A percentile compares a stretch with the other conserved stretches of the same genome.
phyloP scores from a whole-genome alignment of 495 filamentous ascomycete species.

The Neurospora sublineolata region DNA sequence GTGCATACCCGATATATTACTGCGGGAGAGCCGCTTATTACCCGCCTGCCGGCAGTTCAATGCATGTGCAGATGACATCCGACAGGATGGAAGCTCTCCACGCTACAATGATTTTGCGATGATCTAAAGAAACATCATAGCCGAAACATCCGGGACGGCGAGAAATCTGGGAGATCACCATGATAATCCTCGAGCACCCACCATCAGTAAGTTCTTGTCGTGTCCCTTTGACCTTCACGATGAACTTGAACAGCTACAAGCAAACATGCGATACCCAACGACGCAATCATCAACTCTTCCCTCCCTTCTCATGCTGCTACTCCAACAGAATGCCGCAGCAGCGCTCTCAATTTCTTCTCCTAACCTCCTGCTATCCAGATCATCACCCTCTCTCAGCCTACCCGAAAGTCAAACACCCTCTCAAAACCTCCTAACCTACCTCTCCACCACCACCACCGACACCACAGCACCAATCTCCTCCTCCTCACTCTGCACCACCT shows the following conservation, averaged over 20 bases:
- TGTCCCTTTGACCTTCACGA: background rate
- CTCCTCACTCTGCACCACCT: background rate
- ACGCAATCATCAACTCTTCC: background rate
- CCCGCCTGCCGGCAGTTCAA: background rate
- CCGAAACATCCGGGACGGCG: background rate
- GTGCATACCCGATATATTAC: background rate
- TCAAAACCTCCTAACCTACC: background rate
- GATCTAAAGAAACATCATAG: background rate
- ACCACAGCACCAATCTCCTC: background rate
- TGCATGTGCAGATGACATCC: background rate
- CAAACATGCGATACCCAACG: background rate
- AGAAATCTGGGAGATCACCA: background rate
- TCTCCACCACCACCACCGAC: background rate
- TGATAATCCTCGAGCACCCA: background rate
- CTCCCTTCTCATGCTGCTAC: background rate
- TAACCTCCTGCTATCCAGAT: background rate
- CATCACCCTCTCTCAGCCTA: background rate
- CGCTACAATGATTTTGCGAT: background rate
- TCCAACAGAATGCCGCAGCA: background rate
- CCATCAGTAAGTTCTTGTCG: background rate
- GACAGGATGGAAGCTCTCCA: background rate
- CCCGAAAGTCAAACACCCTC: background rate
- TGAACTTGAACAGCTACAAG: background rate
- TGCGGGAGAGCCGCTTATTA: background rate
- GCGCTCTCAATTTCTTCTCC: background rate